Evolutionary conservation across 2,329 filamentous ascomycete genomes (phyloP).

Genomic region (Exophiala calicioides): DNA sequence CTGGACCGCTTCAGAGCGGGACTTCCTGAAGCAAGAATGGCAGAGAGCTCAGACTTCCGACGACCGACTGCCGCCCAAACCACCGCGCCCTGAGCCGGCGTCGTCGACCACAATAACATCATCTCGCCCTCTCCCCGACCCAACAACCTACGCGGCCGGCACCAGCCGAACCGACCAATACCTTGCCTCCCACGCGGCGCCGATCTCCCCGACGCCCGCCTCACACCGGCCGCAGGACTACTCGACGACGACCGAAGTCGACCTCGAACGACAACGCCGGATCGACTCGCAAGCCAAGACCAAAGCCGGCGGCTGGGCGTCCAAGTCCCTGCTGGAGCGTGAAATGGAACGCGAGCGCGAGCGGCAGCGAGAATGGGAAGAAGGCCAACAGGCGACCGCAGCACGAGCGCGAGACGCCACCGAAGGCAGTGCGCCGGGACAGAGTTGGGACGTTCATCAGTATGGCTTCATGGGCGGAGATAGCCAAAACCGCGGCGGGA

Average conservation of each 20-base stretch:
- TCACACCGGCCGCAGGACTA: slow-evolving; percentile 49
- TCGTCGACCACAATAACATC: slow-evolving; percentile 15
- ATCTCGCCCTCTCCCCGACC: slow-evolving; percentile 51
- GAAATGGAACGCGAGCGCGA: slow-evolving; percentile 69
- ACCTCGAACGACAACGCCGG: slow-evolving; percentile 57
- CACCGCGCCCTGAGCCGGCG: slow-evolving; percentile 16
- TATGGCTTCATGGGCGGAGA: slow-evolving; percentile 66
- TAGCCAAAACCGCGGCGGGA: slow-evolving; percentile 58
- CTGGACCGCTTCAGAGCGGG: slow-evolving; percentile 62
- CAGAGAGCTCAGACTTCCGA: slow-evolving; percentile 43
- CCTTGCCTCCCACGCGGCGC: slow-evolving; percentile 57
- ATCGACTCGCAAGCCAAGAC: slow-evolving; percentile 56
- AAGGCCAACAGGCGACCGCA: slow-evolving; percentile 55
- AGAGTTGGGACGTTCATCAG: slow-evolving; percentile 61
- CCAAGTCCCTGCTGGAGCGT: slow-evolving; percentile 63
- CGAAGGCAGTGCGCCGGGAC: slow-evolving; percentile 50
- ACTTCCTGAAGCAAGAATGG: slow-evolving; percentile 60
- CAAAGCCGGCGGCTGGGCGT: slow-evolving; percentile 61
- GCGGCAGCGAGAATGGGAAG: slow-evolving; percentile 66
- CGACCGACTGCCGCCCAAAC: slow-evolving; percentile 31
- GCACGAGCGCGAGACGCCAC: slow-evolving; percentile 50
- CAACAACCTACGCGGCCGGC: slow-evolving; percentile 37
- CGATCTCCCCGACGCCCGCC: slow-evolving; percentile 40
- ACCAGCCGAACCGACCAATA: slow-evolving; percentile 57
- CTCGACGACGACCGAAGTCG: slow-evolving; percentile 56